Evolutionary conservation across 495 filamentous ascomycete genomes (phyloP).

Genomic region (Stereocaulon alpinum): DNA sequence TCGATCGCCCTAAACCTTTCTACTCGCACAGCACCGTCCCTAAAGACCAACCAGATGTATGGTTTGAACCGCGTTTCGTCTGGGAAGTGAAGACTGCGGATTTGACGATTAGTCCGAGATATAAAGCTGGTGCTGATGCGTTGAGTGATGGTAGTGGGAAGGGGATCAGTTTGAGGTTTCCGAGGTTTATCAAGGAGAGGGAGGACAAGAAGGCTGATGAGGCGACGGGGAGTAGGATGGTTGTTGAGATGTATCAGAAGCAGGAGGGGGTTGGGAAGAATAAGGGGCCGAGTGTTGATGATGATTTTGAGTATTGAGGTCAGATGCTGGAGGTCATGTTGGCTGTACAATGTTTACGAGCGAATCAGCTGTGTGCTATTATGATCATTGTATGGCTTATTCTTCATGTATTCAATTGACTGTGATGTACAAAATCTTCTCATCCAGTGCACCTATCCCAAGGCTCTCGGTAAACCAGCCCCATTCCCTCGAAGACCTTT

Average conservation of each 20-base stretch:
- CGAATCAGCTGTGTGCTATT: conserved; percentile 8
- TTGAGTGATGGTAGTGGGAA: conserved; percentile 52
- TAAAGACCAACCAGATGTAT: conserved; percentile 94
- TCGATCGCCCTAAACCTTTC: conserved; percentile 88
- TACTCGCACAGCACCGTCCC: conserved; percentile 73
- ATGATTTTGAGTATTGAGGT: conserved; percentile 89
- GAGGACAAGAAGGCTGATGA: conserved; percentile 93
- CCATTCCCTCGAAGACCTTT: conserved; percentile 69
- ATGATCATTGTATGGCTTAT: conserved; percentile 1
- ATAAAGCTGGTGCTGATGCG: conserved; percentile 67
- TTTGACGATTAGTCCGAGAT: conserved; percentile 82
- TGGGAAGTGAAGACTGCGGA: conserved; percentile 98
- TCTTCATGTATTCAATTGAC: not conserved
- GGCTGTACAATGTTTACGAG: not conserved
- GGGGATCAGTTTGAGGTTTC: conserved; percentile 83
- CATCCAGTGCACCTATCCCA: conserved; percentile 67
- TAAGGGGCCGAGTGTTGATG: conserved; percentile 77
- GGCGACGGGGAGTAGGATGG: conserved; percentile 70
- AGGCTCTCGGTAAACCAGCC: conserved; percentile 60
- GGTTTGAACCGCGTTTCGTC: conserved; percentile 89
- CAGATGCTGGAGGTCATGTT: not conserved
- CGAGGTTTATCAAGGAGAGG: conserved; percentile 75
- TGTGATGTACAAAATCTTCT: too few relatives aligned
- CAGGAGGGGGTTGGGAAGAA: conserved; percentile 73
- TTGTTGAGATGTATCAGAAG: conserved; percentile 94